Evolutionary conservation across 2,329 filamentous ascomycete genomes (phyloP), one percentile per base, ranked within the genome.

Genomic region (Claviceps sp.): DNA sequence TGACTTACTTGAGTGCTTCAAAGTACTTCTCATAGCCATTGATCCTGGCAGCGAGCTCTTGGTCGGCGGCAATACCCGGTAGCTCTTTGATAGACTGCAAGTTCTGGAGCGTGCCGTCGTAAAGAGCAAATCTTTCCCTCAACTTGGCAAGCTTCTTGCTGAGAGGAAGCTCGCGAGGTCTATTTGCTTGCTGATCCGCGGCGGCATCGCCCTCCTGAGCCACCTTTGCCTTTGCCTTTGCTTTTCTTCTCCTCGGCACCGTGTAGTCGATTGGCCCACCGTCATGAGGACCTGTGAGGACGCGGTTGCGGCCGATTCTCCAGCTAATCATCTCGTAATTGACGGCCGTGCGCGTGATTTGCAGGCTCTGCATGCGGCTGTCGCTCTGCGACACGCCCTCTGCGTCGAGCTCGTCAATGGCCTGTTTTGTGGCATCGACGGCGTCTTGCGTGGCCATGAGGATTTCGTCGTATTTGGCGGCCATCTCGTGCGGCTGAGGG

Each of bases 251-350:
- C 56, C 72, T 73, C 45, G 67, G 69, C 2, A 67, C 66, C 3
- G 68, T 71, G 53, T 75, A 76, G 18, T 77, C 74, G 20, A 78
- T 67, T 16, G 76, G 67, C 16, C 87, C 77, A 3, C 91, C 91
- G 60, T 97, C 91, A 51, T 85, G 76, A 6, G 79, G 72, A n/a
- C 91, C 90, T 50, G 88, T 87, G 55, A 98, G 72, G 0, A 95
- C 85, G 51, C 93, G 78, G 67, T 98, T 97, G 47, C 93, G 84
- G 26, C 91, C 91, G 57, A 97, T 87, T 65, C 93, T 80, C 90
- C 90, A 97, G 63, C 88, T 90, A 52, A 98, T 85, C 67, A 96
- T 81, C 58, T 88, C 87, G 66, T 95, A 97, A 67, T 93, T 95
- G 52, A 97, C 88, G 1, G 91, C 89, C 0, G 94, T 94, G 55